Base-by-base conservation (phyloP, 176 grass and related monocot species). In the Lolium rigidum region DNA sequence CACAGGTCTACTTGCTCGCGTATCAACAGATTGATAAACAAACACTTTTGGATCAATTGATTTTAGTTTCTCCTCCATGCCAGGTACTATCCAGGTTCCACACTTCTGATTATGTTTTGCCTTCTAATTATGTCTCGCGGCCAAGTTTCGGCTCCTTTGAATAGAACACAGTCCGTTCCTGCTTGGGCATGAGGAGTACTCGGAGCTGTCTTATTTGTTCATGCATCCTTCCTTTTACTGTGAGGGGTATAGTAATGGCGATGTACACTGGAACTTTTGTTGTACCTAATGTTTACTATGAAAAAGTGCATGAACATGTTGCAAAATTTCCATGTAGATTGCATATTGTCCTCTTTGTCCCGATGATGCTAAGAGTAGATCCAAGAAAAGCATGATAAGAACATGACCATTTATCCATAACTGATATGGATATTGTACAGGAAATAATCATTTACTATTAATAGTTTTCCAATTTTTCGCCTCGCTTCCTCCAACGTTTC, bases 1-100 rank as follows among this genome's bases (percentile, higher is more conserved):
- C 24, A 90, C 89, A 10, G 92, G 94, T 77, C 75, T 97, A 74
- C 92, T 97, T 87, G 83, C 72, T 84, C 90, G 94, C 51, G 48
- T 94, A 54, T 92, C 94, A 66, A 89, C 64, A 81, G 94, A 97
- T 79, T 94, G 64, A 92, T 56, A 54, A 14, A 67, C 15, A 12
- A 20, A 1, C 6, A 44, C 6, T 44, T 8, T 47, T 12, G 49
- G 22, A 14, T 25, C 55, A 31, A 25, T 67, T 74, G 14, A 58
- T 17, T 26, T 59, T 51, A 37, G 50, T 37, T 58, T 15, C 1
- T 57, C 24, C 72, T 26, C 41, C 48, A 55, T 65, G 37, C 15
- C 22, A 13, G 21, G 61, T 22, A n/a, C 15, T 66, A 4, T 44
- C 15, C 4, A 41, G 5, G 22, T 39, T 75, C 62, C 4, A 3